Evolutionary conservation across 2,329 filamentous ascomycete species (phyloP).

Genomic region (Delphinella strobiligena): DNA sequence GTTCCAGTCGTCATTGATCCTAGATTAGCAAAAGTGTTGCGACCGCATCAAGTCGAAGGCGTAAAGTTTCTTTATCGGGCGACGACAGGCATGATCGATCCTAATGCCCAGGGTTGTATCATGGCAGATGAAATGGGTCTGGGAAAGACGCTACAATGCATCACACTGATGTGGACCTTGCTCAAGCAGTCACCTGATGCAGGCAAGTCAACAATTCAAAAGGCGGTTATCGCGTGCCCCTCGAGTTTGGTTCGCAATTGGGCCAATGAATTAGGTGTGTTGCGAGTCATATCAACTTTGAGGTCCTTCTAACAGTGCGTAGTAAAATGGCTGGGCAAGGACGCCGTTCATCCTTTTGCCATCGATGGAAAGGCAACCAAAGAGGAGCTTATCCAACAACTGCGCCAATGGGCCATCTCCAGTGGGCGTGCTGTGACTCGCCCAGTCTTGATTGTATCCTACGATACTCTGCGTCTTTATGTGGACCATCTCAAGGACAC

Average conservation of each 20-base stretch:
- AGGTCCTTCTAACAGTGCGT: no score
- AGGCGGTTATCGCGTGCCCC: slow-evolving; percentile 92
- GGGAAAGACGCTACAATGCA: slow-evolving; percentile 95
- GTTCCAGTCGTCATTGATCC: slow-evolving; percentile 98
- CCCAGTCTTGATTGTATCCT: slow-evolving; percentile 93
- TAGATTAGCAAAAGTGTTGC: slow-evolving; percentile 71
- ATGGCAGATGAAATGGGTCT: slow-evolving; percentile 99
- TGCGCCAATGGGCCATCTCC: slow-evolving; percentile 90
- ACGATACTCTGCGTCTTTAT: slow-evolving; percentile 87
- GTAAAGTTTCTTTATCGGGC: slow-evolving; percentile 96
- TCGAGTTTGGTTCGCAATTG: slow-evolving; percentile 95
- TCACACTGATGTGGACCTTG: slow-evolving; percentile 90
- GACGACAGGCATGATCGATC: slow-evolving; percentile 88
- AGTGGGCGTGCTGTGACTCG: slow-evolving; percentile 80
- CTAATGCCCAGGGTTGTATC: slow-evolving; percentile 91
- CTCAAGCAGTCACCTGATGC: slow-evolving; percentile 91
- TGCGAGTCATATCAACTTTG: no score
- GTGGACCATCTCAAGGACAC: slow-evolving; percentile 82
- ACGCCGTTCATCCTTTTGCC: slow-evolving; percentile 84
- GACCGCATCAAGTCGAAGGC: slow-evolving; percentile 94
- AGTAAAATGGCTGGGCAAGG: slow-evolving; percentile 91
- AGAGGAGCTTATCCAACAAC: slow-evolving; percentile 77
- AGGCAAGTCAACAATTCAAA: slow-evolving; percentile 88
- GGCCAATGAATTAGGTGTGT: slow-evolving; percentile 94
- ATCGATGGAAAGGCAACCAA: slow-evolving; percentile 96